Evolutionary conservation across 345 rosid genomes (phyloP).

Genomic region (Iberis pinnata): DNA sequence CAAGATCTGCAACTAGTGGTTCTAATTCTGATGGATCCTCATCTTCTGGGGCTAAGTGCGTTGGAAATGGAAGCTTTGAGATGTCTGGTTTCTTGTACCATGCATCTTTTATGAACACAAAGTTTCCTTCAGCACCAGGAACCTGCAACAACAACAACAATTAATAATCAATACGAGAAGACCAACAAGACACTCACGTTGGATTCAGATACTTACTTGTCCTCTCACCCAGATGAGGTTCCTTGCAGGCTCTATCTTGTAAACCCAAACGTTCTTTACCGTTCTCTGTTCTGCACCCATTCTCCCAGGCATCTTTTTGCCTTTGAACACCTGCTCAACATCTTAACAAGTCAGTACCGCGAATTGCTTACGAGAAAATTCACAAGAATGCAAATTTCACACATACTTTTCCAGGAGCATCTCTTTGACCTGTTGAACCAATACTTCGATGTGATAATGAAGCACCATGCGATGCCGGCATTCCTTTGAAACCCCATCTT

Average conservation of each 20-base stretch:
- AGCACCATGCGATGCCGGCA: constrained; percentile 76
- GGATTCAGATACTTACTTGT: constrained; percentile 53
- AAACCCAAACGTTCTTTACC: constrained; percentile 76
- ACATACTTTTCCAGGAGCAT: constrained; percentile 80
- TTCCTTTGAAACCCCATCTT: constrained; percentile 51
- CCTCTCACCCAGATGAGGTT: constrained; percentile 93
- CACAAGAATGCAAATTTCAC: constrained; percentile 16
- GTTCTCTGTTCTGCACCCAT: constrained; percentile 67
- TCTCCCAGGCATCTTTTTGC: constrained; percentile 92
- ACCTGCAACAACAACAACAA: constrained; percentile 47
- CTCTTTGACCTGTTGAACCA: constrained; percentile 98
- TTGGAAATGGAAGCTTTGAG: constrained; percentile 80
- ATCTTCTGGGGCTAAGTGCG: constrained; percentile 57
- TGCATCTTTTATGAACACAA: constrained; percentile 82
- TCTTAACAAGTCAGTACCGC: constrained; percentile 6
- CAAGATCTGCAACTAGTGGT: constrained; percentile 71
- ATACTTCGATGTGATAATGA: constrained; percentile 64
- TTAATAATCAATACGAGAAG: too few relatives aligned
- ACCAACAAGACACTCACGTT: neutral
- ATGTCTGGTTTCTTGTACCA: constrained; percentile 69
- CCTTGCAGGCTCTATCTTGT: constrained; percentile 85
- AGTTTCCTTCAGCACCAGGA: constrained; percentile 92
- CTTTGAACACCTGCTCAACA: constrained; percentile 69
- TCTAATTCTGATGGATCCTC: constrained; percentile 42
- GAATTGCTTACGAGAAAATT: constrained; percentile 3